Evolutionary conservation across 2,329 filamentous ascomycete species (phyloP).

Genomic region (Phaeophleospora eucalypticola): DNA sequence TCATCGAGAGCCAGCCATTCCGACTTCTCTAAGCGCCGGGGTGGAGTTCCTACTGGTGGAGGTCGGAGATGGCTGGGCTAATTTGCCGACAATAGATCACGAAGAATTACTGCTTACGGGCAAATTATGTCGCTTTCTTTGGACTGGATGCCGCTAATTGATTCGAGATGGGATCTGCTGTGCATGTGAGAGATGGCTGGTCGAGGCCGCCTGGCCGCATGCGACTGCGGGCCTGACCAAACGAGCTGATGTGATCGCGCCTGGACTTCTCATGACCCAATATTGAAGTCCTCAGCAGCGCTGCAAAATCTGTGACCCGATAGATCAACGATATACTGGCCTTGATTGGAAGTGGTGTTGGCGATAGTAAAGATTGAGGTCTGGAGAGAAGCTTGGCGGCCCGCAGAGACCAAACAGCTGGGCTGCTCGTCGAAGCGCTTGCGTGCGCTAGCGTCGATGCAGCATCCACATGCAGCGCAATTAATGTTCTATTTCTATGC

Average conservation of each 20-base stretch:
- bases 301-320: no score
- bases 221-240: no score
- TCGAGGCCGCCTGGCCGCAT: not conserved
- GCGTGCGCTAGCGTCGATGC: no score
- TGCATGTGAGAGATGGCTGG: conserved; percentile 3
- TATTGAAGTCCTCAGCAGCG: no score
- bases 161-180: not conserved
- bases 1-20: conserved; percentile 17
- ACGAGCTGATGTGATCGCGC: no score
- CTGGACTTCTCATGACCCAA: no score
- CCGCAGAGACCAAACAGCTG: no score
- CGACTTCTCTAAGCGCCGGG: conserved; percentile 15
- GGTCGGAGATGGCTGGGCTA: conserved; percentile 4
- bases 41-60: conserved; percentile 13
- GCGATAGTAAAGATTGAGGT: not conserved
- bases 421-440: no score
- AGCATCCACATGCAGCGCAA: conserved; percentile 1
- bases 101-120: not conserved
- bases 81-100: conserved; percentile 18
- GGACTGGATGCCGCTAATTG: conserved; percentile 1
- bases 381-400: not conserved
- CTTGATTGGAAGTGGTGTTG: not conserved
- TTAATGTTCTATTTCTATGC: conserved; percentile 19
- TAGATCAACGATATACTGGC: no score
- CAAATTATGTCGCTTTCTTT: conserved; percentile 10